These are phyloP conservation scores for Sphenostylis stenocarpa DNA, from an alignment of 306 rosid species.

Conservation along the genomic window DNA sequence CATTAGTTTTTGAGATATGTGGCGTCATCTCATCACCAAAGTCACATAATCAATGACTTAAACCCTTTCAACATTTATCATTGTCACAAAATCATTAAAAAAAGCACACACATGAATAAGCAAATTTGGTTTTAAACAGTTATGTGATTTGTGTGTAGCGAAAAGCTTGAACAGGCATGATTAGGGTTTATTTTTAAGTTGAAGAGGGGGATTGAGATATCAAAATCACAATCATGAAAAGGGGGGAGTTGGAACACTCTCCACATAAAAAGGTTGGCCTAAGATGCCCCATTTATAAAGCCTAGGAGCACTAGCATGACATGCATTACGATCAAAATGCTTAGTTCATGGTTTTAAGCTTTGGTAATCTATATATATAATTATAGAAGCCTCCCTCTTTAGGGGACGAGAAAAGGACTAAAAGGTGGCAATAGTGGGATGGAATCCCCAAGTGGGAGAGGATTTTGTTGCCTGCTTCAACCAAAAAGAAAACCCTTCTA, in stretches of 20 bases:
- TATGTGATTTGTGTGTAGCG: neutral
- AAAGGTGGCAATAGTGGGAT: slow-evolving; percentile 48
- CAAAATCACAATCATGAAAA: slow-evolving; percentile 43
- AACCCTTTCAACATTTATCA: neutral
- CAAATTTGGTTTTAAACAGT: neutral
- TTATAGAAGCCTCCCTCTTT: slow-evolving; percentile 48
- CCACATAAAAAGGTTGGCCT: slow-evolving; percentile 30
- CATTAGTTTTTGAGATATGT: slow-evolving; percentile 21
- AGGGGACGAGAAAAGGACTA: slow-evolving; percentile 50
- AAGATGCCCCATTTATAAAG: slow-evolving; percentile 36
- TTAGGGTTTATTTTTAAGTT: neutral
- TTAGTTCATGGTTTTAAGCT: slow-evolving; percentile 29
- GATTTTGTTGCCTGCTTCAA: slow-evolving; percentile 33
- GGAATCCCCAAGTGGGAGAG: slow-evolving; percentile 58
- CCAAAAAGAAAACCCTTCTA: slow-evolving; percentile 37
- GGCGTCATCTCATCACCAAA: slow-evolving; percentile 22
- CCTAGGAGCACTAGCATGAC: slow-evolving; percentile 28
- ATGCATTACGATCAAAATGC: slow-evolving; percentile 27
- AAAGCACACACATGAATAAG: neutral
- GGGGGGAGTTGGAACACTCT: slow-evolving; percentile 23
- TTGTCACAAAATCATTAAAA: neutral
- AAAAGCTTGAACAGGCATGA: slow-evolving; percentile 5
- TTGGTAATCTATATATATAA: slow-evolving; percentile 10
- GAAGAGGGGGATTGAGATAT: slow-evolving; percentile 12
- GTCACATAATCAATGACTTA: neutral